These are phyloP conservation scores for Poterioochromonas sp. DNA, from an alignment of 352 stramenopile species.

Conservation along the genomic window DNA sequence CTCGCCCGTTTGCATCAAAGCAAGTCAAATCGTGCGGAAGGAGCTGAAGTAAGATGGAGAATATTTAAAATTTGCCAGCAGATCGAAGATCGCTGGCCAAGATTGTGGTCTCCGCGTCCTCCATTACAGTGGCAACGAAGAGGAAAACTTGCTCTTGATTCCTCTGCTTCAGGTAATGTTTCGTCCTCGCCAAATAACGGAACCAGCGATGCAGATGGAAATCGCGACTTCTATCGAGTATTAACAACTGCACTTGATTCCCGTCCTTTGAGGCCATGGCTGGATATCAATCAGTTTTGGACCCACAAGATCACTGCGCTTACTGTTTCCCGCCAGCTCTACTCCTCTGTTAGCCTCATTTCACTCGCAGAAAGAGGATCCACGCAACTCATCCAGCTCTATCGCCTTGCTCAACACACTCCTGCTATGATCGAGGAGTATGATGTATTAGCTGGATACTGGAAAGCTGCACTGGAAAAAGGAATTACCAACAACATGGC, in stretches of 20 bases:
- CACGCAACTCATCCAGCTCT: neutral
- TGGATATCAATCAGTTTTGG: neutral
- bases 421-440: neutral
- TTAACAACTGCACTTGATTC: neutral
- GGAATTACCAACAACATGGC: neutral
- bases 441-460: neutral
- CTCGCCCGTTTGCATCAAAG: neutral
- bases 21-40: neutral
- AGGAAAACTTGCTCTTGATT: neutral
- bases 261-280: neutral
- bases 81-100: neutral
- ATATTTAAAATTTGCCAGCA: neutral
- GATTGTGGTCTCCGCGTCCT: neutral
- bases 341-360: neutral
- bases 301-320: slow-evolving; percentile 11
- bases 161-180: neutral
- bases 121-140: neutral
- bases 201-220: neutral
- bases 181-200: neutral
- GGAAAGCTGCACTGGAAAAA: neutral
- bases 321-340: neutral
- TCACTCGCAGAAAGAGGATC: neutral
- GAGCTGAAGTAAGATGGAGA: slow-evolving; percentile 11
- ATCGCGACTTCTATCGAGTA: slow-evolving; percentile 2
- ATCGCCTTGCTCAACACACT: neutral